These are phyloP conservation scores for Eimeria necatrix DNA, from an alignment of 169 alveolate genomes.

Conservation along the genomic window DNA sequence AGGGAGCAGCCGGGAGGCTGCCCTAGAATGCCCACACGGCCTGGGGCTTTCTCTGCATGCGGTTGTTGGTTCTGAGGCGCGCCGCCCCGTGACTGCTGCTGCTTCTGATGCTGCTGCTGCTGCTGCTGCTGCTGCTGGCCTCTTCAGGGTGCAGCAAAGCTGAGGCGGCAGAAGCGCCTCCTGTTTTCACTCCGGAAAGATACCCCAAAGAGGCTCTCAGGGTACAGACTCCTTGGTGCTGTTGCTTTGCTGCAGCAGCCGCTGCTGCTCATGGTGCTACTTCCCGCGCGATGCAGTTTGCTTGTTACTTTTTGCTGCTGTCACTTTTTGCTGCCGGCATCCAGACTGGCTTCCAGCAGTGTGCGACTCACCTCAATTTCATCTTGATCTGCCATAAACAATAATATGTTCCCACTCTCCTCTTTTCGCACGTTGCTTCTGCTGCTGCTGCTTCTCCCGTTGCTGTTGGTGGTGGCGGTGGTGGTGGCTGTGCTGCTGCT, in stretches of 20 bases:
- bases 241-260: background rate
- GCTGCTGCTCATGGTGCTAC: background rate
- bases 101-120: background rate
- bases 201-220: constrained; percentile 46
- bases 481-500: background rate
- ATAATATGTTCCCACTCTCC: no score
- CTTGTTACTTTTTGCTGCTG: background rate
- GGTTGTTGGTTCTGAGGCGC: background rate
- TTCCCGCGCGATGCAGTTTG: background rate
- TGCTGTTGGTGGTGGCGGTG: background rate
- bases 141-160: background rate
- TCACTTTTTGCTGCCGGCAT: no score
- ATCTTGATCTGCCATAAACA: no score
- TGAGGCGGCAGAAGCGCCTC: background rate
- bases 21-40: background rate
- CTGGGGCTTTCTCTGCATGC: background rate
- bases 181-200: constrained; percentile 23
- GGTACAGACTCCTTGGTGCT: background rate
- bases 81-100: background rate
- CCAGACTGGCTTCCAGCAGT: no score
- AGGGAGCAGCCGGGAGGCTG: no score
- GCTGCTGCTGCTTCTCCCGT: background rate
- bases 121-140: constrained; percentile 10
- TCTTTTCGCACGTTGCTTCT: background rate
- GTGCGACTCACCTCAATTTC: no score